phyloP scores from a whole-genome alignment of 352 stramenopile genomes.

The Halophytophthora polymorphica region DNA sequence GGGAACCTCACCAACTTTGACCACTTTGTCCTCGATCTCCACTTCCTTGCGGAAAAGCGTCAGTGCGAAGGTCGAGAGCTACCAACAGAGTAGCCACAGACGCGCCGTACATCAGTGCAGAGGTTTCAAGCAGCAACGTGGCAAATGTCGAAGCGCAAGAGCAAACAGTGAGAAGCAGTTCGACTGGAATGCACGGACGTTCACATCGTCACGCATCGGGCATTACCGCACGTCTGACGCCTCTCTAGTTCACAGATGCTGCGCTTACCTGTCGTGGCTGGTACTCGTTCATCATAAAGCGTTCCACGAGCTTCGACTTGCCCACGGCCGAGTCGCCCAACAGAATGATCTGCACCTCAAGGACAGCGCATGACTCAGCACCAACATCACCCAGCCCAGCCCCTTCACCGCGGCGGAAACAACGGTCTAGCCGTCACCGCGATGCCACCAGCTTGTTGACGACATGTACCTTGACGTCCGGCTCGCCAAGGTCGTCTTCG shows the following conservation, averaged over 20 bases:
- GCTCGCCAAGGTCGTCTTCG: slow-evolving; percentile 52
- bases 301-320: slow-evolving; percentile 95
- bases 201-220: too few species aligned
- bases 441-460: neutral
- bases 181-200: neutral
- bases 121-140: slow-evolving; percentile 2
- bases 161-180: neutral
- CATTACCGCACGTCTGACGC: too few species aligned
- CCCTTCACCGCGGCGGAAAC: neutral
- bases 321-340: slow-evolving; percentile 93
- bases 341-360: slow-evolving; percentile 79
- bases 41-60: slow-evolving; percentile 94
- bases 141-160: neutral
- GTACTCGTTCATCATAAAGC: slow-evolving; percentile 96
- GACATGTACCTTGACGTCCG: slow-evolving; percentile 50
- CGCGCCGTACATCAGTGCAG: neutral
- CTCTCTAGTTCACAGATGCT: too few species aligned
- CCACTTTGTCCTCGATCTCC: slow-evolving; percentile 59
- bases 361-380: slow-evolving; percentile 1
- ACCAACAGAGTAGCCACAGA: neutral
- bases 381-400: neutral
- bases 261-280: slow-evolving; percentile 76
- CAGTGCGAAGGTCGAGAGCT: slow-evolving; percentile 94
- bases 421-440: neutral
- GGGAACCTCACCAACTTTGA: slow-evolving; percentile 59